phyloP scores from a whole-genome alignment of 2,329 filamentous ascomycete species.

The Apiospora rasikravindrae region DNA sequence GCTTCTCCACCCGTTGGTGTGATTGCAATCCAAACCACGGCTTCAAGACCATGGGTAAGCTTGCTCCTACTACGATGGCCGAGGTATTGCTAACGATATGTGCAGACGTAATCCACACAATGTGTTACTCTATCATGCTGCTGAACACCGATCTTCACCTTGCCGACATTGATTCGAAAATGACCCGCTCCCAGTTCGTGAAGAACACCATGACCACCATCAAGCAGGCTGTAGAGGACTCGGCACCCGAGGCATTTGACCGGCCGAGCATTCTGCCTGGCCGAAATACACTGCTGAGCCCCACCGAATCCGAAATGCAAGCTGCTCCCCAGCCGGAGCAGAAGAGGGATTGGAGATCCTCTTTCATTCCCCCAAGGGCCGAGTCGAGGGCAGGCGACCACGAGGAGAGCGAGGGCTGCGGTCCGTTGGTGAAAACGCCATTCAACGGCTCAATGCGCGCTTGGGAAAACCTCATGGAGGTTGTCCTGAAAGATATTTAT shows the following conservation, averaged over 20 bases:
- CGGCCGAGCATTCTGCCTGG: slow-evolving; percentile 61
- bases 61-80: background rate
- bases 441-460: slow-evolving; percentile 77
- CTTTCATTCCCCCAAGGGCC: slow-evolving; percentile 56
- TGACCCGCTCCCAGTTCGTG: slow-evolving; percentile 93
- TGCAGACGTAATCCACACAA: slow-evolving; percentile 91
- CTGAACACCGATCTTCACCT: slow-evolving; percentile 96
- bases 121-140: slow-evolving; percentile 93
- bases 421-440: slow-evolving; percentile 76
- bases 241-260: slow-evolving; percentile 70
- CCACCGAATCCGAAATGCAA: slow-evolving; percentile 31
- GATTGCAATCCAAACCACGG: slow-evolving; percentile 91
- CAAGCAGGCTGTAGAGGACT: slow-evolving; percentile 74
- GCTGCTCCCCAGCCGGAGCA: slow-evolving; percentile 32
- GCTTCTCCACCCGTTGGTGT: slow-evolving; percentile 90
- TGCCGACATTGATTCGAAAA: slow-evolving; percentile 94
- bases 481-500: slow-evolving; percentile 92
- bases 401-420: slow-evolving; percentile 57
- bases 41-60: slow-evolving; percentile 83
- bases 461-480: slow-evolving; percentile 90
- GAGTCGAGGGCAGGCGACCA: slow-evolving; percentile 48
- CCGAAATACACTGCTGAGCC: slow-evolving; percentile 37
- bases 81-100: slow-evolving; percentile 37
- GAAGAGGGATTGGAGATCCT: slow-evolving; percentile 42
- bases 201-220: slow-evolving; percentile 96